phyloP scores from a whole-genome alignment of 352 stramenopile species.

The Sclerospora graminicola region DNA sequence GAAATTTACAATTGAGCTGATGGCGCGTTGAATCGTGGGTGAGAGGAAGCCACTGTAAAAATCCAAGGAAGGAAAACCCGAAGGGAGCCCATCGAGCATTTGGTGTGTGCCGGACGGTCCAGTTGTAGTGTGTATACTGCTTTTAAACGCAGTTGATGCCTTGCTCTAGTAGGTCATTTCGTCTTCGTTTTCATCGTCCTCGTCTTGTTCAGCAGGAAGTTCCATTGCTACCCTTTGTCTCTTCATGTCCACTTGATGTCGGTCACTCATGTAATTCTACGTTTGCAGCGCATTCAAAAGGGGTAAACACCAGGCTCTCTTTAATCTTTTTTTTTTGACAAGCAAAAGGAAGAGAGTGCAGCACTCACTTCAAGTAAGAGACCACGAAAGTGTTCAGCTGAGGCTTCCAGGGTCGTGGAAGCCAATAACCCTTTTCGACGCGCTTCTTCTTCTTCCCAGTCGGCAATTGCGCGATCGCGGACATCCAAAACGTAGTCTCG shows the following conservation, averaged over 20 bases:
- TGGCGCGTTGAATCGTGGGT: too few relatives aligned
- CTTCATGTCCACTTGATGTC: conserved; percentile 56
- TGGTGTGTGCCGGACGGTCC: too few relatives aligned
- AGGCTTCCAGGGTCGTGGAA: conserved; percentile 42
- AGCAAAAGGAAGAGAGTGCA: not conserved
- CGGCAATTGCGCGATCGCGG: conserved; percentile 53
- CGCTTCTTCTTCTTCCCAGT: conserved; percentile 74
- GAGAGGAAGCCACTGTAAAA: too few relatives aligned
- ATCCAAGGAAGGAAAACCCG: too few relatives aligned
- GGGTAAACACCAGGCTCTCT: too few relatives aligned
- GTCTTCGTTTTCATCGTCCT: conserved; percentile 23
- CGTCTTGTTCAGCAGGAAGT: conserved; percentile 25
- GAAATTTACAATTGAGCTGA: conserved; percentile 50
- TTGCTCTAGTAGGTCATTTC: conserved; percentile 15
- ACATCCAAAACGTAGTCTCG: conserved; percentile 60
- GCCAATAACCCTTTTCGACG: conserved; percentile 47
- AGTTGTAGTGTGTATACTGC: too few relatives aligned
- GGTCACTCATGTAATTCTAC: conserved; percentile 68
- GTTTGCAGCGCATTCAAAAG: not conserved
- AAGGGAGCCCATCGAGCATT: too few relatives aligned
- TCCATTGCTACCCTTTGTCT: conserved; percentile 17
- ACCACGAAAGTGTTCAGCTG: conserved; percentile 49
- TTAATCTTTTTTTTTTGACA: not conserved
- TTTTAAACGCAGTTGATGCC: too few relatives aligned
- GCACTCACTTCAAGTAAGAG: conserved; percentile 54